phyloP scores from a whole-genome alignment of 257 asterid species.

The Solanum paucissectum region DNA sequence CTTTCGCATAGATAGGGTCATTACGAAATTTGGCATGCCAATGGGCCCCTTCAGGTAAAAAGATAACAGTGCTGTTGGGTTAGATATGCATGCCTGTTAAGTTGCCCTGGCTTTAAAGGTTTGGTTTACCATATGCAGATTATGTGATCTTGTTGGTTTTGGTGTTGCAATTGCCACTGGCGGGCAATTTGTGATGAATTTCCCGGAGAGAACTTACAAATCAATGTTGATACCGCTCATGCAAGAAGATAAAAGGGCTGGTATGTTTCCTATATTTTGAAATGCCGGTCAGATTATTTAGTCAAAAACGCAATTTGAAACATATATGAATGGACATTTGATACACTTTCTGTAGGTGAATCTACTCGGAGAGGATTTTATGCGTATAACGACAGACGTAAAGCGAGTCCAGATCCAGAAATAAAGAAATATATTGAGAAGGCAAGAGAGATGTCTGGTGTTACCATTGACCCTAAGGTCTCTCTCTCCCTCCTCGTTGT shows the following conservation, averaged over 20 bases:
- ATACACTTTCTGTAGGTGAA: constrained; percentile 48
- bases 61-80: not conserved
- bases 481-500: not conserved
- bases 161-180: constrained; percentile 96
- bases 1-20: constrained; percentile 63
- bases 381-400: constrained; percentile 65
- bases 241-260: constrained; percentile 93
- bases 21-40: constrained; percentile 93
- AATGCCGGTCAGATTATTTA: not conserved
- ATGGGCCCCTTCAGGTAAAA: constrained; percentile 95
- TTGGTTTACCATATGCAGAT: constrained; percentile 27
- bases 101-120: not conserved
- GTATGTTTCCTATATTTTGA: constrained; percentile 18
- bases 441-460: constrained; percentile 78
- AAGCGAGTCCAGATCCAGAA: constrained; percentile 90
- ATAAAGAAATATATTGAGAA: constrained; percentile 69
- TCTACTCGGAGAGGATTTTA: constrained; percentile 74
- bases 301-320: not conserved
- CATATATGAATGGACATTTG: not conserved
- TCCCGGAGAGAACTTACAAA: constrained; percentile 88
- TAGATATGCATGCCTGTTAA: not conserved
- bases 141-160: constrained; percentile 95
- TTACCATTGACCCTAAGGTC: constrained; percentile 78
- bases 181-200: constrained; percentile 63
- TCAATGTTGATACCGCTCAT: constrained; percentile 82